Evolutionary conservation across 2,329 filamentous ascomycete species (phyloP).

Genomic region (Colletotrichum karsti): DNA sequence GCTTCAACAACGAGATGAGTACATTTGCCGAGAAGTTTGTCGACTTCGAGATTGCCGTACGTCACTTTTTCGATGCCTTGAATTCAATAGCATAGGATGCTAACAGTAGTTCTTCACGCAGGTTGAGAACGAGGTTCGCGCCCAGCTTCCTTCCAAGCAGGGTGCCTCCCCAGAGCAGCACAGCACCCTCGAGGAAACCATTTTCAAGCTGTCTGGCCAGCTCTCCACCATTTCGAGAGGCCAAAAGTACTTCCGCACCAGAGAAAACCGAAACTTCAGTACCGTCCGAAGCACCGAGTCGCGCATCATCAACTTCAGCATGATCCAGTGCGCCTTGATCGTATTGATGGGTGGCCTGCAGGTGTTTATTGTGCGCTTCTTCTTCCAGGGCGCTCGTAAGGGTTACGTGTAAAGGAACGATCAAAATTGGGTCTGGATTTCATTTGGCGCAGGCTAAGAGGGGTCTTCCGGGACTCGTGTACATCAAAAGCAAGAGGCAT

Average conservation of each 20-base stretch:
- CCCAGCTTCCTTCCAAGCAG: slow-evolving; percentile 86
- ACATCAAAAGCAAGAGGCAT: slow-evolving; percentile 27
- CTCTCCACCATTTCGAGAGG: slow-evolving; percentile 94
- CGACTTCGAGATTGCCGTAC: slow-evolving; percentile 94
- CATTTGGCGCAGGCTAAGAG: slow-evolving; percentile 11
- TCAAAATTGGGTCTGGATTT: slow-evolving; percentile 20
- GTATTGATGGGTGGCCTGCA: slow-evolving; percentile 95
- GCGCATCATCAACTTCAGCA: slow-evolving; percentile 95
- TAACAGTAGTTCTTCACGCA: slow-evolving; percentile 44
- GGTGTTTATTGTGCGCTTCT: slow-evolving; percentile 97
- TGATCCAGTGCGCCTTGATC: slow-evolving; percentile 92
- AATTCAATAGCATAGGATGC: neutral
- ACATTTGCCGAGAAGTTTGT: slow-evolving; percentile 98
- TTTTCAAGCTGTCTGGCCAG: slow-evolving; percentile 93
- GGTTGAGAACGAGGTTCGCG: slow-evolving; percentile 90
- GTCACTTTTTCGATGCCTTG: slow-evolving; percentile 41
- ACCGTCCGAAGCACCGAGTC: slow-evolving; percentile 96
- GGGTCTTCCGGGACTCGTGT: slow-evolving; percentile 25
- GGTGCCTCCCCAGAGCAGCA: slow-evolving; percentile 91
- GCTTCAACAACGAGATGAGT: slow-evolving; percentile 98
- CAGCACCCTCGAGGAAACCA: slow-evolving; percentile 86
- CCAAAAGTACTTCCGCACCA: slow-evolving; percentile 99
- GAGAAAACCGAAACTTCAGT: slow-evolving; percentile 98
- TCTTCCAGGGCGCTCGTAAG: slow-evolving; percentile 85
- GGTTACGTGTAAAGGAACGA: slow-evolving; percentile 67